These are phyloP conservation scores for Panellus pusillus DNA, from an alignment of 768 basidiomycete species.

Conservation along the genomic window DNA sequence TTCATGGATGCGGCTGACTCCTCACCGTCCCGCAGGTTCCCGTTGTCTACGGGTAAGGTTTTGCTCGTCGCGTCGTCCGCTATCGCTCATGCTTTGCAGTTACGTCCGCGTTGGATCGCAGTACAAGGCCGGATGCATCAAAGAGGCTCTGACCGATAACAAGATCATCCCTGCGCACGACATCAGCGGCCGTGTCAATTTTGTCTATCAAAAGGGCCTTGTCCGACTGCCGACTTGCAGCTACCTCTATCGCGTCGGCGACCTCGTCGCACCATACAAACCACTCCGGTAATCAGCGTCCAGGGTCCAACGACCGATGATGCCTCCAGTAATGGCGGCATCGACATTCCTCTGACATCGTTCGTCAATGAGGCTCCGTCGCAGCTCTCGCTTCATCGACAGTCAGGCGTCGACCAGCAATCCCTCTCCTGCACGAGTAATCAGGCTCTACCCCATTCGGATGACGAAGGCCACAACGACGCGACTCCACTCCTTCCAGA, in stretches of 20 bases:
- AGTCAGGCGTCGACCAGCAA: background rate
- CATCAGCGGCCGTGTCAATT: background rate
- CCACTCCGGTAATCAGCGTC: background rate
- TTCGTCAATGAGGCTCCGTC: background rate
- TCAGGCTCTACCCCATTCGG: too few species aligned
- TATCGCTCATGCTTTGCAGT: background rate
- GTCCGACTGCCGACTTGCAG: slow-evolving; percentile 3
- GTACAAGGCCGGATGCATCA: slow-evolving; percentile 13
- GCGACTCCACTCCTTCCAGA: too few species aligned
- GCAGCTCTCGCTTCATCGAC: background rate
- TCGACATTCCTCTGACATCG: background rate
- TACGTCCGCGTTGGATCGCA: slow-evolving; percentile 17
- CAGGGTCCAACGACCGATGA: background rate
- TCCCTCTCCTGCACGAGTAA: background rate
- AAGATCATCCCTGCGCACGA: background rate
- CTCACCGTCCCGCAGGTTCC: slow-evolving; percentile 8
- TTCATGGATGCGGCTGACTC: background rate
- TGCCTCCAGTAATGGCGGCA: too few species aligned
- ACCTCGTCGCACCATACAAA: background rate
- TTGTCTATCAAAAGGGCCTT: slow-evolving; percentile 1
- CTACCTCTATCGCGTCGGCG: background rate
- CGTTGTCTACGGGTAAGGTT: slow-evolving; percentile 12
- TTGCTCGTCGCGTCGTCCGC: background rate
- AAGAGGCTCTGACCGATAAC: slow-evolving; percentile 12
- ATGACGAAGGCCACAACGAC: too few species aligned